Conservation (phyloP, 805 yeast genomes). For the Kurtzmaniella cleridarum region DNA sequence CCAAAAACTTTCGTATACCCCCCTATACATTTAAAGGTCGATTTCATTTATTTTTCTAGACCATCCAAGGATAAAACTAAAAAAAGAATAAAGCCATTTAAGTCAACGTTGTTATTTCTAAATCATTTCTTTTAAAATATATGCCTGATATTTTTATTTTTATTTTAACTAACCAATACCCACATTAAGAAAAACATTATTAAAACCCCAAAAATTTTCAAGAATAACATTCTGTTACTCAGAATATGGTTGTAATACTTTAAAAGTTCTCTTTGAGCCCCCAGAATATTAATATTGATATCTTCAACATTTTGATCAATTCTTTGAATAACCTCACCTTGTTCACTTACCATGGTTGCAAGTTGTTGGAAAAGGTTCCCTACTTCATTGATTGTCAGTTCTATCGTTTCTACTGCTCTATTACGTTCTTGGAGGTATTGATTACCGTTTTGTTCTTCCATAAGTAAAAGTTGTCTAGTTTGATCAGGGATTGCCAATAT, state of each 20-base stretch:
- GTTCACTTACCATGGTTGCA: slow-evolving; percentile 97
- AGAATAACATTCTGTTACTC: slow-evolving; percentile 87
- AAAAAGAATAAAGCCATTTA: too few relatives aligned
- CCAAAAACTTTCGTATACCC: too few relatives aligned
- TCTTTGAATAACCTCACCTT: slow-evolving; percentile 92
- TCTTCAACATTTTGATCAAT: slow-evolving; percentile 95
- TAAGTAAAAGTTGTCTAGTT: slow-evolving; percentile 66
- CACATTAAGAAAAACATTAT: slow-evolving; percentile 70
- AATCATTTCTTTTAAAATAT: too few relatives aligned
- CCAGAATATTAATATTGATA: slow-evolving; percentile 78
- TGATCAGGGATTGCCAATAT: slow-evolving; percentile 76
- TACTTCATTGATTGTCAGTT: slow-evolving; percentile 93
- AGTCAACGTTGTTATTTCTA: too few relatives aligned
- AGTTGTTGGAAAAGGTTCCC: slow-evolving; percentile 91
- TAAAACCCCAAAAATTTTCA: slow-evolving; percentile 83
- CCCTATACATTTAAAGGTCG: too few relatives aligned
- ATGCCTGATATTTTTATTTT: neutral
- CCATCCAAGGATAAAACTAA: too few relatives aligned
- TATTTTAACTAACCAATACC: slow-evolving; percentile 69
- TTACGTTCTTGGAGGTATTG: slow-evolving; percentile 78
- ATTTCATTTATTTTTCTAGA: too few relatives aligned
- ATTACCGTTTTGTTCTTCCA: slow-evolving; percentile 78
- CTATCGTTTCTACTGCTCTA: slow-evolving; percentile 92
- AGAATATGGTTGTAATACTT: slow-evolving; percentile 86
- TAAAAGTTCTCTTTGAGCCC: slow-evolving; percentile 90